Evolutionary conservation across 164 flowering plant species (phyloP).

Genomic region (Houttuynia cordata): DNA sequence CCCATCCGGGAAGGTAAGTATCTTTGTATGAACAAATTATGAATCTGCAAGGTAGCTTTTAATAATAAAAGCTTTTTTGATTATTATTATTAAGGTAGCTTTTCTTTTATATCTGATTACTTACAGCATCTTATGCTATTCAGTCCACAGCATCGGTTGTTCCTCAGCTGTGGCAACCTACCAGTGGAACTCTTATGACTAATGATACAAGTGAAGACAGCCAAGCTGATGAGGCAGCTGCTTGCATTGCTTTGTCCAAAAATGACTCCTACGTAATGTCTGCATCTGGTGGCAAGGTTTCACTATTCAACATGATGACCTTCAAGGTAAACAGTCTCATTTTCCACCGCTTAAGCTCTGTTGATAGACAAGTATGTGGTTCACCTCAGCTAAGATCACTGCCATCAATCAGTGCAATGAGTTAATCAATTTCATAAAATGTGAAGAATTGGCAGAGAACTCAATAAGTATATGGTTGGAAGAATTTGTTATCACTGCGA

Average conservation of each 20-base stretch:
- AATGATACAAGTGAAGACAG: conserved; percentile 39
- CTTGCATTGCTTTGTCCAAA: conserved; percentile 60
- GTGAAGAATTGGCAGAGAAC: no score
- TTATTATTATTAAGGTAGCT: no score
- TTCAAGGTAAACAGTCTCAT: conserved; percentile 31
- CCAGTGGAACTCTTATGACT: conserved; percentile 54
- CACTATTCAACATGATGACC: conserved; percentile 66
- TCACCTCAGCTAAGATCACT: neutral
- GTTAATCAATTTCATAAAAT: no score
- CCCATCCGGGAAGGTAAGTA: conserved; percentile 43
- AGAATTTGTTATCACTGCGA: no score
- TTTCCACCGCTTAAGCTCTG: neutral
- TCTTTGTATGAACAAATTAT: neutral
- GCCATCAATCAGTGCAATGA: neutral
- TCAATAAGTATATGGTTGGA: no score
- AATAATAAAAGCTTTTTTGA: no score
- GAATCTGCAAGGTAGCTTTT: neutral
- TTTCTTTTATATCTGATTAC: neutral
- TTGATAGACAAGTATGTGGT: neutral
- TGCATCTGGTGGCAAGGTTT: conserved; percentile 61
- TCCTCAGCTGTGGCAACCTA: conserved; percentile 65
- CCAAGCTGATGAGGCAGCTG: conserved; percentile 45
- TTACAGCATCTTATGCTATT: neutral
- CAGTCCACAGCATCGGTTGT: conserved; percentile 49
- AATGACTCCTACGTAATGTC: conserved; percentile 61